These are phyloP conservation scores for Haberlea rhodopensis DNA, from an alignment of 257 asterid species.

Conservation along the genomic window DNA sequence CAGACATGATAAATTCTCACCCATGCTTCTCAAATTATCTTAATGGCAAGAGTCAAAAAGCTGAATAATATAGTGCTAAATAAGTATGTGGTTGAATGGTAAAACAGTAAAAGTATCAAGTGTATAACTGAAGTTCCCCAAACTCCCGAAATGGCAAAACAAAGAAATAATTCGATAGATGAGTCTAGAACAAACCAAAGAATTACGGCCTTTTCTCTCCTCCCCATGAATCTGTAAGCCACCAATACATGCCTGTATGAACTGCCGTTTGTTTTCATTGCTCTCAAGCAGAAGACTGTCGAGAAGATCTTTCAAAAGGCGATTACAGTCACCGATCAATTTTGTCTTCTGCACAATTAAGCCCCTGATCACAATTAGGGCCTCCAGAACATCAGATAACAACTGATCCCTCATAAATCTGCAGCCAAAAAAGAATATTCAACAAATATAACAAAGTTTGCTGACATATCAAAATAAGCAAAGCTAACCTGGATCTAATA, in stretches of 20 bases:
- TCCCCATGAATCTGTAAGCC: constrained; percentile 91
- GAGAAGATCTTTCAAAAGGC: constrained; percentile 87
- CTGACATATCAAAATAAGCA: constrained; percentile 2
- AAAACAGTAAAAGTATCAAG: constrained; percentile 1
- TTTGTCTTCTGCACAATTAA: constrained; percentile 94
- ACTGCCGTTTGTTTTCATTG: constrained; percentile 84
- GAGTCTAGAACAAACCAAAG: constrained; percentile 62
- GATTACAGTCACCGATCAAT: constrained; percentile 87
- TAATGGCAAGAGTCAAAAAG: constrained; percentile 5
- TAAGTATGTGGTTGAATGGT: neutral
- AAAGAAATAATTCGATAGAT: constrained; percentile 8
- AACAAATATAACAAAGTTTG: constrained; percentile 12
- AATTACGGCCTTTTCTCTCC: constrained; percentile 78
- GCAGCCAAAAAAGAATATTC: constrained; percentile 28
- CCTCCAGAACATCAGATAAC: constrained; percentile 92
- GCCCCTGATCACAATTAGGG: constrained; percentile 95
- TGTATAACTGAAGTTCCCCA: neutral
- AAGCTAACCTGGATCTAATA: constrained; percentile 79
- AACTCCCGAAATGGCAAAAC: neutral
- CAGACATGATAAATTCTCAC: neutral
- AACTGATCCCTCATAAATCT: constrained; percentile 91
- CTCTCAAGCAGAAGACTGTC: constrained; percentile 95
- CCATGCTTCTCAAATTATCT: constrained; percentile 15
- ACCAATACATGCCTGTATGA: constrained; percentile 92
- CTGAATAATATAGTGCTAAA: constrained; percentile 17